A percentile compares a stretch with the other conserved stretches of the same genome.
These are phyloP conservation scores for Colletotrichum sp. DNA, from an alignment of 2,329 filamentous ascomycete species.

Conservation along the genomic window DNA sequence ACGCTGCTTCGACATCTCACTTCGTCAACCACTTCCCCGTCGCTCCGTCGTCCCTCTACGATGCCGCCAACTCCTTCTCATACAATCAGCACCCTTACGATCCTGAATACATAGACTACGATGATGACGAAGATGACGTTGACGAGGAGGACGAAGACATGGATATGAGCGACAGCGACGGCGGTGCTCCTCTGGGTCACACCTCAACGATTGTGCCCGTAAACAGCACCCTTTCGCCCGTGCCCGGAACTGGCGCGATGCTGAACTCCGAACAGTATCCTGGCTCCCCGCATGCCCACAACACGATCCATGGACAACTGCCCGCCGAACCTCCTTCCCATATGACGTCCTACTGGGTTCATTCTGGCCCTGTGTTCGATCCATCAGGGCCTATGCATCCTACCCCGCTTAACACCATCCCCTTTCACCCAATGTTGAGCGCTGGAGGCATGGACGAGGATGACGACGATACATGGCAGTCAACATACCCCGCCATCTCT, in stretches of 20 bases:
- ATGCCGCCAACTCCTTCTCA: background rate
- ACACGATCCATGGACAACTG: background rate
- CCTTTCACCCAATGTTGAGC: constrained; percentile 17
- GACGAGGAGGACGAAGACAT: constrained; percentile 24
- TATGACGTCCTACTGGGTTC: constrained; percentile 5
- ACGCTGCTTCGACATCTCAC: background rate
- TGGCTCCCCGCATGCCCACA: background rate
- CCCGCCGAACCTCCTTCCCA: constrained; percentile 3
- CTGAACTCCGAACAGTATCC: background rate
- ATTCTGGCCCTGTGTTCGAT: background rate
- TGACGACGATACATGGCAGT: constrained; percentile 2
- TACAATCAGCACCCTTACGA: constrained; percentile 5
- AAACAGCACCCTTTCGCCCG: constrained; percentile 6
- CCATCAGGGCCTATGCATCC: constrained; percentile 1
- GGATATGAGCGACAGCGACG: constrained; percentile 39
- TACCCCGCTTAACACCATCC: constrained; percentile 11
- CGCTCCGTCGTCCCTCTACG: constrained; percentile 15
- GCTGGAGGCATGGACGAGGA: constrained; percentile 3
- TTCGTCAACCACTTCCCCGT: constrained; percentile 11
- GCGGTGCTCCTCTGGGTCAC: constrained; percentile 28
- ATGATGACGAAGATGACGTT: constrained; percentile 4
- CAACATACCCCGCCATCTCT: background rate
- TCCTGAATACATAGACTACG: constrained; percentile 10
- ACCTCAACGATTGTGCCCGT: constrained; percentile 6
- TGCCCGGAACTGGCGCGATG: background rate